These are phyloP conservation scores for Lactifluus piperatus DNA, from an alignment of 768 basidiomycete species.

Conservation along the genomic window DNA sequence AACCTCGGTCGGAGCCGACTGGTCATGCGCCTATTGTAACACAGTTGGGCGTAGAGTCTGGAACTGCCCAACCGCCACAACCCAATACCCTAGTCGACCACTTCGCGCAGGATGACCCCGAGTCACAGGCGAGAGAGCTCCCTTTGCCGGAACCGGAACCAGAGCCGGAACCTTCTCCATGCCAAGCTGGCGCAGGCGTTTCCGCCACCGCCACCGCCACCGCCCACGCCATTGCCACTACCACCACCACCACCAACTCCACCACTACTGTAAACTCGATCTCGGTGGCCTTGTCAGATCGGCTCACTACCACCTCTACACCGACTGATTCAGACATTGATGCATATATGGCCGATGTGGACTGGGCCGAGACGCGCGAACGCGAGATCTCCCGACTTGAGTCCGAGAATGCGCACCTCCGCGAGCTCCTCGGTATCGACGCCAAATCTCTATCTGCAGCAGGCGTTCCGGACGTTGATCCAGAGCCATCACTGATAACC, in stretches of 20 bases:
- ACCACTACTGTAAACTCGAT: not conserved
- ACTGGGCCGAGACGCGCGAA: constrained; percentile 89
- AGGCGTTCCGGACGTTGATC: constrained; percentile 41
- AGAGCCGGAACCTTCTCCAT: not conserved
- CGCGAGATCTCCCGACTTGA: constrained; percentile 75
- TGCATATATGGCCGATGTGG: constrained; percentile 32
- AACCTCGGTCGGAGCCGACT: not conserved
- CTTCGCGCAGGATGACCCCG: not conserved
- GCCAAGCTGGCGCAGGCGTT: not conserved
- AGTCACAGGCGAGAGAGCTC: not conserved
- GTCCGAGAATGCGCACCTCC: constrained; percentile 72
- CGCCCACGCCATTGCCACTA: not conserved
- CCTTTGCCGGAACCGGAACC: not conserved
- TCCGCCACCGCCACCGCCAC: constrained; percentile 15
- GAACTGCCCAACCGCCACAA: not conserved
- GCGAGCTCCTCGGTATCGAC: constrained; percentile 71
- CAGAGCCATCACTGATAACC: constrained; percentile 31
- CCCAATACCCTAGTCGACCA: not conserved
- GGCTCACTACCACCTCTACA: not conserved
- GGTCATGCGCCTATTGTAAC: not conserved
- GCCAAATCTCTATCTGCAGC: constrained; percentile 38
- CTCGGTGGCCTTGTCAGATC: not conserved
- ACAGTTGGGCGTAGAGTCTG: not conserved
- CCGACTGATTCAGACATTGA: constrained; percentile 8
- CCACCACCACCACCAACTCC: not conserved